Evolutionary conservation across 1,139 yeast species (phyloP), one percentile per base, ranked within the genome.

Genomic region (Blastobotrys aristatus): DNA sequence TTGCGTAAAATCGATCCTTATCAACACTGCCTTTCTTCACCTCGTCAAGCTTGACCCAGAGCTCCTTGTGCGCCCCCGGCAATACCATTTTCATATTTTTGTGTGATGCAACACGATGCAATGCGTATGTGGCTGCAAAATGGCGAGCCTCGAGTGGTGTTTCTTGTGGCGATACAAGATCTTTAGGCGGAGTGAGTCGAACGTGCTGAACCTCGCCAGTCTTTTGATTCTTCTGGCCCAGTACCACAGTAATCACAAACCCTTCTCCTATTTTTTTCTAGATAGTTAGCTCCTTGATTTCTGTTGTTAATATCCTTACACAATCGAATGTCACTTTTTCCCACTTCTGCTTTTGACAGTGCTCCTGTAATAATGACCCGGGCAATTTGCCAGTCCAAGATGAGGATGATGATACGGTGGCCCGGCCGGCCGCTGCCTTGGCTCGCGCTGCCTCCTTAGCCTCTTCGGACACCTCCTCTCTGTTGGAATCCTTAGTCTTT

Each of bases 381-480:
- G 98, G 97, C 11, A 92, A 70, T 58, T 92, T 92, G 1, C 98
- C 98, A 1, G 97, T 89, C 97, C 97, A 90, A 21, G 84, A 79
- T 1, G 79, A 66, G 1, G 81, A 71, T 2, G 79, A 73, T 0
- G 86, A 76, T 0, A 81, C 82, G n/a, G 73, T 64, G 1, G 58
- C 58, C 32, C 57, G 14, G 8, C 48, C 40, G 3, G 37, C 41
- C 5, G 44, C 44, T 2, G 48, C 44, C 17, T 40, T 40, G 17
- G 47, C 47, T n/a, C 47, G 14, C 6, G 42, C 46, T 1, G 31
- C 46, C 31, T 29, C 39, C 35, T 41, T 46, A 8, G 41, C 37
- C 16, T 35, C 40, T 13, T 22, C 40, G 16, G 43, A n/a, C 11
- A 8, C 31, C 7, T 14, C 20, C 20, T 22, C 14, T 11, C n/a